These are phyloP conservation scores for Hyaloscypha bicolor DNA, from an alignment of 495 filamentous ascomycete genomes.

Conservation along the genomic window DNA sequence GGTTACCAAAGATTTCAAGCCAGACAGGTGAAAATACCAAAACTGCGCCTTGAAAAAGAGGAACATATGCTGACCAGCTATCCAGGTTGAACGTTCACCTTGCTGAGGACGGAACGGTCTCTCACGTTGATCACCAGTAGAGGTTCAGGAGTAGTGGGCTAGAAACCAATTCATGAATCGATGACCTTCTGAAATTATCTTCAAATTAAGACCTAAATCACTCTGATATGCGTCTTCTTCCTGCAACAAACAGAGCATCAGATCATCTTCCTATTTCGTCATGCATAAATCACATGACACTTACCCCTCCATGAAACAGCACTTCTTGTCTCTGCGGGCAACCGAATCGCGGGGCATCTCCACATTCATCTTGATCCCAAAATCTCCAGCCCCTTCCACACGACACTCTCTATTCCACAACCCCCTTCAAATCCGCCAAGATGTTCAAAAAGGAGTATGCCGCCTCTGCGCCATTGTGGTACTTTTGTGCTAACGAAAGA, in stretches of 20 bases:
- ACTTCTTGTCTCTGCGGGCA: conserved; percentile 5
- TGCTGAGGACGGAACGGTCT: conserved; percentile 72
- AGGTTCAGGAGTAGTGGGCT: background rate
- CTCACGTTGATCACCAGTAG: conserved; percentile 64
- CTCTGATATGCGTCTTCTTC: too few relatives aligned
- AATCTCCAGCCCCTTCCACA: background rate
- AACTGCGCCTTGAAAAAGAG: background rate
- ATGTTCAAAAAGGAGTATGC: conserved; percentile 95
- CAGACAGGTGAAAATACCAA: conserved; percentile 51
- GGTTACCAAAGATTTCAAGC: conserved; percentile 63
- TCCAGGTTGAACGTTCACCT: conserved; percentile 73
- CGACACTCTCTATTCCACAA: background rate
- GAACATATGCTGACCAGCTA: conserved; percentile 9
- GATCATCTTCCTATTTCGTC: background rate
- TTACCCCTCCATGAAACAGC: conserved; percentile 12
- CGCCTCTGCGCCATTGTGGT: conserved; percentile 11
- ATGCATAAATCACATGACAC: conserved; percentile 18
- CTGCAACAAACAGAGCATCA: too few relatives aligned
- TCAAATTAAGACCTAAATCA: too few relatives aligned
- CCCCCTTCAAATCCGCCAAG: conserved; percentile 30
- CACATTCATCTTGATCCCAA: conserved; percentile 1
- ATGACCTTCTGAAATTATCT: background rate
- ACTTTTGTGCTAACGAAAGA: conserved; percentile 27
- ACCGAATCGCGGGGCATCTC: conserved; percentile 27
- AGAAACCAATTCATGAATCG: background rate